Evolutionary conservation across 1,284 basidiomycete genomes (phyloP).

Genomic region (Ustilago xerochloae): DNA sequence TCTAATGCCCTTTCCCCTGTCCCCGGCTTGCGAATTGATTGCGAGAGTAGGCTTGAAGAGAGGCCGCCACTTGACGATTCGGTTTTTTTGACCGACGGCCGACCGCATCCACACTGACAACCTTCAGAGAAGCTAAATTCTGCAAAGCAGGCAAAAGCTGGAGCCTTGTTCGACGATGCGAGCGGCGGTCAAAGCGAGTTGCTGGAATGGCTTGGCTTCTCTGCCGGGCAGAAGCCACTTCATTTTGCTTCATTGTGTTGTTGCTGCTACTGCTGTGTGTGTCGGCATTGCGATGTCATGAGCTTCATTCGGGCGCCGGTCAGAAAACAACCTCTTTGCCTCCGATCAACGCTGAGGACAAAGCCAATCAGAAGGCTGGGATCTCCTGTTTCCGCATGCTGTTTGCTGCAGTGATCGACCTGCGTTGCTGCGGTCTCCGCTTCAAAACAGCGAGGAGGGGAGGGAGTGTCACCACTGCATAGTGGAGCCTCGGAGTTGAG

Average conservation of each 20-base stretch:
- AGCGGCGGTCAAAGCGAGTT: conserved; percentile 6
- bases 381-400: conserved; percentile 5
- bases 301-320: conserved; percentile 5
- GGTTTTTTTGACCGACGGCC: conserved; percentile 4
- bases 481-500: conserved; percentile 9
- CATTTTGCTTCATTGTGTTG: background rate
- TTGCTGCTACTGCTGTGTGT: background rate
- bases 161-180: background rate
- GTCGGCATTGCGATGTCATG: background rate
- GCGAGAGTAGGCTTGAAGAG: background rate
- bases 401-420: conserved; percentile 40
- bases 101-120: conserved; percentile 9
- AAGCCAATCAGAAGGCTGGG: conserved; percentile 20
- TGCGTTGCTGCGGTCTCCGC: conserved; percentile 13
- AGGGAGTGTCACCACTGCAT: too few relatives aligned
- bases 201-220: conserved; percentile 23
- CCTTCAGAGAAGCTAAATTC: background rate
- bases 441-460: too few relatives aligned
- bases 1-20: background rate
- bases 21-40: background rate
- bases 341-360: background rate
- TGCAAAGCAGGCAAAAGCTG: too few relatives aligned
- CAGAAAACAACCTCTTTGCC: background rate
- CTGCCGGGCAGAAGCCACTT: background rate
- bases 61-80: background rate